phyloP scores from a whole-genome alignment of 2,329 filamentous ascomycete genomes.

The Helminthosporium solani region DNA sequence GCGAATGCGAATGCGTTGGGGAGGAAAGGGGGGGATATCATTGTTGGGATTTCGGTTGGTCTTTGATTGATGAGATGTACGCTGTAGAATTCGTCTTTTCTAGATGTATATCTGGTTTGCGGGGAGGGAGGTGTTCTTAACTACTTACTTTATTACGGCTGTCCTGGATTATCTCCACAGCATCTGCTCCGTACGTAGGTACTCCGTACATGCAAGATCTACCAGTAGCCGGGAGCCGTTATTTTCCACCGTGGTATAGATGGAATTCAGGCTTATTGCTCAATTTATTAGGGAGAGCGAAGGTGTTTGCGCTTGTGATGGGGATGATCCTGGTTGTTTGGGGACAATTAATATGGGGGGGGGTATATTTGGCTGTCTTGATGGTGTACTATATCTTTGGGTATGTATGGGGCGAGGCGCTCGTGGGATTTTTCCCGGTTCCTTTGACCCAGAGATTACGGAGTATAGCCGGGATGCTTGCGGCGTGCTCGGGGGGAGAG shows the following conservation, averaged over 20 bases:
- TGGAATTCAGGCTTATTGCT: neutral
- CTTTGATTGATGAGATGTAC: no score
- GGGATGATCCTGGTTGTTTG: conserved; percentile 7
- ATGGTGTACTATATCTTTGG: neutral
- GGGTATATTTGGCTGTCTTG: conserved; percentile 2
- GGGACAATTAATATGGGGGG: conserved; percentile 16
- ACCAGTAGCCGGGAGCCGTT: neutral
- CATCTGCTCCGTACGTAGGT: no score
- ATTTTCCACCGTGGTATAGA: neutral
- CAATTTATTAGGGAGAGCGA: conserved; percentile 9
- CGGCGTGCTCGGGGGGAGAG: no score
- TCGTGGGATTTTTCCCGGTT: neutral
- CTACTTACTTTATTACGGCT: neutral
- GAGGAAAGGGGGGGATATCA: conserved; percentile 3
- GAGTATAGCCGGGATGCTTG: conserved; percentile 2
- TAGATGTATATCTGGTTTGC: neutral
- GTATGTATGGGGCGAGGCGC: neutral
- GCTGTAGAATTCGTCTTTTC: neutral
- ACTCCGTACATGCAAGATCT: no score
- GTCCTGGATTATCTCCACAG: no score
- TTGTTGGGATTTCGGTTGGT: neutral
- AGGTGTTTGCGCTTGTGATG: conserved; percentile 1
- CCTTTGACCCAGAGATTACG: conserved; percentile 5
- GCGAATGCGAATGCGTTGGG: conserved; percentile 5
- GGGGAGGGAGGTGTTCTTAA: neutral